Percentiles rank a stretch among this genome's conserved stretches.
These are phyloP conservation scores for Sesbania bispinosa DNA, from an alignment of 306 rosid species.

Conservation along the genomic window DNA sequence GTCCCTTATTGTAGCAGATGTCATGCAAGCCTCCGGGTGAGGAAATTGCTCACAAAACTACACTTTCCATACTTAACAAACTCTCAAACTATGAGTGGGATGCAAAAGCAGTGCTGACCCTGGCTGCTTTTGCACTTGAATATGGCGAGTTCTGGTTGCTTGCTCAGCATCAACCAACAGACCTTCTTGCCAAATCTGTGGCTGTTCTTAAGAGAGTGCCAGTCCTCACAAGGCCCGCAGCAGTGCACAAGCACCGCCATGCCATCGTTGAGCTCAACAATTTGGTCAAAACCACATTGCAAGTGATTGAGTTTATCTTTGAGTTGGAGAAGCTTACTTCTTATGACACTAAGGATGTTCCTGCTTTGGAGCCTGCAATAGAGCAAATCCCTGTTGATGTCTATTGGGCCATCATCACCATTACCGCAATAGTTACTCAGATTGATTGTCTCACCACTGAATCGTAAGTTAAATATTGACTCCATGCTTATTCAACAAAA, in stretches of 20 bases:
- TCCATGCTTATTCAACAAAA: no score
- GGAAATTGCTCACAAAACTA: conserved; percentile 44
- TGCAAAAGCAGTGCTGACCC: conserved; percentile 53
- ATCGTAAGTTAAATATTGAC: no score
- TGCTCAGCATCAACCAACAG: conserved; percentile 32
- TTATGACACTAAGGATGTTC: conserved; percentile 43
- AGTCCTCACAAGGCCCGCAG: conserved; percentile 26
- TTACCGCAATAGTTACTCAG: conserved; percentile 44
- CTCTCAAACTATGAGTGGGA: conserved; percentile 49
- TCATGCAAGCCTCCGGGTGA: conserved; percentile 57
- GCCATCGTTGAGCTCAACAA: conserved; percentile 42
- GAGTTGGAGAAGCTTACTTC: conserved; percentile 35
- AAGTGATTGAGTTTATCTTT: conserved; percentile 38
- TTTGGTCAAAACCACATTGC: conserved; percentile 37
- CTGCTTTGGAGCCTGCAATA: conserved; percentile 29
- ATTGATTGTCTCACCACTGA: conserved; percentile 34
- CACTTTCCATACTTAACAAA: conserved; percentile 46
- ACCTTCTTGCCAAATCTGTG: conserved; percentile 51
- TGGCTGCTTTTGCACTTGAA: conserved; percentile 63
- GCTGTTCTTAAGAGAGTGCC: conserved; percentile 52
- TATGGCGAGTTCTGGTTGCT: conserved; percentile 70
- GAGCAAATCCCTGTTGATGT: conserved; percentile 51
- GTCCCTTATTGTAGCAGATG: no score
- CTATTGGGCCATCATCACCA: conserved; percentile 56
- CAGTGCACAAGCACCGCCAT: conserved; percentile 30